These are phyloP conservation scores for Zygoascus tannicola DNA, from an alignment of 805 yeast species.

Conservation along the genomic window DNA sequence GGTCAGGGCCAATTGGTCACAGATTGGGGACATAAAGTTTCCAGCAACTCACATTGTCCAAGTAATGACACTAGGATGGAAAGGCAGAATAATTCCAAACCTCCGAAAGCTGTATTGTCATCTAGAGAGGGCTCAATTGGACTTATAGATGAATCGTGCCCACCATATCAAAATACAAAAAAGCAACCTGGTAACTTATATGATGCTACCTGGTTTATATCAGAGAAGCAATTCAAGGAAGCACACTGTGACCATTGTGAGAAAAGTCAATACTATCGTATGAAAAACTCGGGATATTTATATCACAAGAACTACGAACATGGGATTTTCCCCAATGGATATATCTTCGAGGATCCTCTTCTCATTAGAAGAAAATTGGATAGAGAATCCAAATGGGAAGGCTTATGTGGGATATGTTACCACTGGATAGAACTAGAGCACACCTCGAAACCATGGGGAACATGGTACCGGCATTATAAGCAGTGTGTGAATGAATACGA, in stretches of 20 bases:
- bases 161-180: conserved; percentile 4
- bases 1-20: conserved; percentile 15
- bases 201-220: conserved; percentile 16
- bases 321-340: conserved; percentile 19
- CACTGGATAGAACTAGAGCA: conserved; percentile 22
- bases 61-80: conserved; percentile 12
- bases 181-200: conserved; percentile 12
- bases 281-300: conserved; percentile 20
- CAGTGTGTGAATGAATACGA: conserved; percentile 20
- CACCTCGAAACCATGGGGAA: conserved; percentile 18
- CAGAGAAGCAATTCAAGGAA: conserved; percentile 13
- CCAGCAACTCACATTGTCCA: conserved; percentile 8
- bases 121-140: not conserved
- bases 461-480: conserved; percentile 22
- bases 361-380: conserved; percentile 17
- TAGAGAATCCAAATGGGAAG: conserved; percentile 19
- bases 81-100: not conserved
- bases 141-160: not conserved
- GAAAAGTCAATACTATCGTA: conserved; percentile 12
- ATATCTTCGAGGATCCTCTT: conserved; percentile 20
- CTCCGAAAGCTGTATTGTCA: not conserved
- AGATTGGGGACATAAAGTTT: conserved; percentile 7
- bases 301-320: conserved; percentile 22
- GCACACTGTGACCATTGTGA: conserved; percentile 21
- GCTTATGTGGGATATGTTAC: conserved; percentile 22